A percentile compares a stretch with the other conserved stretches of the same genome.
phyloP scores from a whole-genome alignment of 1,139 yeast genomes.

The Blastobotrys proliferans region DNA sequence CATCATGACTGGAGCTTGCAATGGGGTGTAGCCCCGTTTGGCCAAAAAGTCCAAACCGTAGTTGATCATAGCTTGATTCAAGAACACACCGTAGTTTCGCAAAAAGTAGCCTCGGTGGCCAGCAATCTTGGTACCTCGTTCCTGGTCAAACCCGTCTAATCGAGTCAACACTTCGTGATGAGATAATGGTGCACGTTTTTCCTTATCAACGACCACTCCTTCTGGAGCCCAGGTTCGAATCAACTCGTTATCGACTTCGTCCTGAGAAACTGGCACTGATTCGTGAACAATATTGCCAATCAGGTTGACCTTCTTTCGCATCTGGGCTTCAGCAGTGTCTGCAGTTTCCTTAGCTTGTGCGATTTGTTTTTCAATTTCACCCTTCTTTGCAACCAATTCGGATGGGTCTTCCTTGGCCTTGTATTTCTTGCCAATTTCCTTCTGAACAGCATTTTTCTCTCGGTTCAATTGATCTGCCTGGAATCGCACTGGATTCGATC shows the following conservation, averaged over 20 bases:
- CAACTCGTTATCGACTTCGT: slow-evolving; percentile 87
- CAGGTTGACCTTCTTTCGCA: slow-evolving; percentile 76
- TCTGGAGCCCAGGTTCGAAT: slow-evolving; percentile 86
- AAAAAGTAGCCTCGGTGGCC: slow-evolving; percentile 99
- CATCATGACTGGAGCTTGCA: slow-evolving; percentile 99
- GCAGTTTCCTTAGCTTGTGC: slow-evolving; percentile 62
- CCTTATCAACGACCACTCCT: slow-evolving; percentile 47
- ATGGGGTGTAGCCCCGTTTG: slow-evolving; percentile 75
- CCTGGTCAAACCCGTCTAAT: slow-evolving; percentile 97
- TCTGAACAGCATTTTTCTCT: slow-evolving; percentile 79
- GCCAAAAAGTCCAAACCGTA: slow-evolving; percentile 86
- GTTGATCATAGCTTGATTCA: slow-evolving; percentile 96
- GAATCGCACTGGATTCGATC: slow-evolving; percentile 59
- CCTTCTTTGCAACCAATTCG: slow-evolving; percentile 78
- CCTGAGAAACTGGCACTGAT: slow-evolving; percentile 78
- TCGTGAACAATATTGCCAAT: slow-evolving; percentile 94
- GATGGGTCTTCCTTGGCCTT: slow-evolving; percentile 88
- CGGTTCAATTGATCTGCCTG: slow-evolving; percentile 89
- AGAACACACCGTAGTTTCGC: slow-evolving; percentile 91
- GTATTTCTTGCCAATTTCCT: slow-evolving; percentile 86
- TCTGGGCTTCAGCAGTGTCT: slow-evolving; percentile 69
- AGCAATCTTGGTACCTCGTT: slow-evolving; percentile 95
- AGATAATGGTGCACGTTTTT: slow-evolving; percentile 71
- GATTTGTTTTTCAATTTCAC: slow-evolving; percentile 65
- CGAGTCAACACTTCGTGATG: slow-evolving; percentile 94